Base-by-base conservation (phyloP, 352 stramenopile species). In the Phytophthora syringae region DNA sequence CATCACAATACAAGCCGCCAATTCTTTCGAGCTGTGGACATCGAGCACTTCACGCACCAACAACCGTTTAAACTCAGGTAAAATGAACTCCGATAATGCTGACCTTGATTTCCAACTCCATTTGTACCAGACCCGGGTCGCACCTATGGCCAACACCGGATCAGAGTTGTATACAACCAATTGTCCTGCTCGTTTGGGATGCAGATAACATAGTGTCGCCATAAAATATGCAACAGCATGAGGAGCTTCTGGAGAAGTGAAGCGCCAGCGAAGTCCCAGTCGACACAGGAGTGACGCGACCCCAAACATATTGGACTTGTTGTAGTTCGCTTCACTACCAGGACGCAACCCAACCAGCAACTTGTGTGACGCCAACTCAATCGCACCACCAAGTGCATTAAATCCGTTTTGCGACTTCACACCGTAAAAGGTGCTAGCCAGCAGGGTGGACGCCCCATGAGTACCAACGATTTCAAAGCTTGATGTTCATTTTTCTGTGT, bases 301-400 rank as follows among this genome's bases (percentile, higher is more conserved):
- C 2, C 45, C 45, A 30, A 52, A 52, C 25, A 52, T 52, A 25
- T 24, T 52, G 13, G 21, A 5, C 16, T 52, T 10, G 15, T 52
- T 39, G 25, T 24, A 39, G 16, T 12, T 39, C 6, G 15, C 25
- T 9, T 18, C 6, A 16, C 11, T 7, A 40, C 13, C 13, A 7
- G 11, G 34, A 40, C 5, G 6, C 6, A 40, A 6, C 11, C 45
- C 45, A 5, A 25, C 15, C 45, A 52, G 1, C 25, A 52, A 24
- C 10, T 36, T 52, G n/a, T 18, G 30, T 11, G 25, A 22, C 9
- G 45, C 45, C 25, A 37, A 15, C 9, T 13, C 7, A 37, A 40
- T 40, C 32, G 11, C 32, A 15, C 15, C 4, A 15, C 9, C 7
- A 32, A 7, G 4, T 9, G 27, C 27, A 32, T 32, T 32, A 32